Percentiles rank a stretch among this genome's conserved stretches.
Conservation (phyloP, 208 protist species). For the Herpetomonas tarakana region DNA sequence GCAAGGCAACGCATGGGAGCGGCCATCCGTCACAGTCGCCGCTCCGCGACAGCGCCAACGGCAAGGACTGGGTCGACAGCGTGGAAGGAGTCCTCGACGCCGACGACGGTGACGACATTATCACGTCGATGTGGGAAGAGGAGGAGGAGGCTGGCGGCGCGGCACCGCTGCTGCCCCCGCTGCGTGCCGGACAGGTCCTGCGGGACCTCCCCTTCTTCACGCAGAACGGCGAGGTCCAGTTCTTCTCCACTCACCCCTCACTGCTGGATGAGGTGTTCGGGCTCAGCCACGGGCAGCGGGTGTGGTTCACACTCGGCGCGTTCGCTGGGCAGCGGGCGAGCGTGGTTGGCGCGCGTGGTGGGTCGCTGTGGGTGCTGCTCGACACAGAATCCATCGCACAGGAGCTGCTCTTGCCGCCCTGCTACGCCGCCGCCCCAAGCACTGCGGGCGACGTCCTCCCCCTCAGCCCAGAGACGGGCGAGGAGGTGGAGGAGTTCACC, state of each 20-base stretch:
- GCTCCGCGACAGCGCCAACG: too few species aligned
- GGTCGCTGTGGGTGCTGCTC: slow-evolving; percentile 51
- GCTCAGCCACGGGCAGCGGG: slow-evolving; percentile 46
- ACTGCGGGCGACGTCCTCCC: neutral
- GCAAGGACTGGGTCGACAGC: too few species aligned
- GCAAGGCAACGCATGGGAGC: too few species aligned
- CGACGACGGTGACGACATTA: neutral
- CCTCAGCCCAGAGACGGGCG: neutral
- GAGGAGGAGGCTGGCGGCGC: too few species aligned
- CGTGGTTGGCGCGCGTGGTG: slow-evolving; percentile 64
- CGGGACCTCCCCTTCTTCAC: slow-evolving; percentile 71
- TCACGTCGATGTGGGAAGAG: neutral
- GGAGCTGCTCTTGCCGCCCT: slow-evolving; percentile 18
- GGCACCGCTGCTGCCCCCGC: neutral
- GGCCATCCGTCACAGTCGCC: too few species aligned
- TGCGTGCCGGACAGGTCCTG: slow-evolving; percentile 49
- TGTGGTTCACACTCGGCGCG: slow-evolving; percentile 26
- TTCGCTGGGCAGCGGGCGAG: slow-evolving; percentile 22
- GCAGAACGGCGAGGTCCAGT: slow-evolving; percentile 37
- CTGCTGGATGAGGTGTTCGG: slow-evolving; percentile 65
- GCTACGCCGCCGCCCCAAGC: neutral
- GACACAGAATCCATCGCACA: slow-evolving; percentile 30
- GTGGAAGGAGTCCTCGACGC: too few species aligned
- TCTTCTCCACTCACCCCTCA: slow-evolving; percentile 63
- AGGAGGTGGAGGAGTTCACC: slow-evolving; percentile 11